These are phyloP conservation scores for Chaetomium globosum DNA, from an alignment of 2,329 filamentous ascomycete genomes.

Conservation along the genomic window DNA sequence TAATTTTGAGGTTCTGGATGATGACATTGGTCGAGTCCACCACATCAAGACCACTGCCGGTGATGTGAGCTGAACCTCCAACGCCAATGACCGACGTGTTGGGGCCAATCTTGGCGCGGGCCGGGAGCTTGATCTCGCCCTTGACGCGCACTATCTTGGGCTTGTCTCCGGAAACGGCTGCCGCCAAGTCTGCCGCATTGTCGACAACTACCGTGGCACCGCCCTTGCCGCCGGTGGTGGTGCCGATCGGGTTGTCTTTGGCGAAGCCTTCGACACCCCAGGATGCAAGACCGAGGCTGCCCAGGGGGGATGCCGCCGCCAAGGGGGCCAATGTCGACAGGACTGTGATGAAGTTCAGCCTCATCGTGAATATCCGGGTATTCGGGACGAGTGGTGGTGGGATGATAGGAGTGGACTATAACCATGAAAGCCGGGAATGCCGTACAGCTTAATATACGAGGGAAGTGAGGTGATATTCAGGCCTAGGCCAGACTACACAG, in stretches of 20 bases:
- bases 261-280: slow-evolving; percentile 37
- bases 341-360: slow-evolving; percentile 22
- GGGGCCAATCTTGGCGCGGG: slow-evolving; percentile 47
- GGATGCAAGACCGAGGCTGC: slow-evolving; percentile 27
- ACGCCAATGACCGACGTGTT: slow-evolving; percentile 48
- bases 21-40: slow-evolving; percentile 43
- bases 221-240: slow-evolving; percentile 47
- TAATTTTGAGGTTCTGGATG: slow-evolving; percentile 41
- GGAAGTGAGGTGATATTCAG: neutral
- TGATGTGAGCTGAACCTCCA: slow-evolving; percentile 41
- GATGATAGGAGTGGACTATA: neutral
- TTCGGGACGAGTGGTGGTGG: neutral
- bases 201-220: slow-evolving; percentile 53
- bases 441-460: slow-evolving; percentile 6
- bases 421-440: neutral
- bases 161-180: slow-evolving; percentile 48
- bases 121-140: slow-evolving; percentile 46
- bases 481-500: neutral
- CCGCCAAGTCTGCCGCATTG: slow-evolving; percentile 47
- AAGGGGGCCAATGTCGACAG: slow-evolving; percentile 15
- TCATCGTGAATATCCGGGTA: slow-evolving; percentile 22
- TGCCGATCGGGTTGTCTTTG: slow-evolving; percentile 44
- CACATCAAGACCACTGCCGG: slow-evolving; percentile 42
- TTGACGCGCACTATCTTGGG: slow-evolving; percentile 49
- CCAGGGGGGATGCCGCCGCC: slow-evolving; percentile 15